These are phyloP conservation scores for Mycena haematopus DNA, from an alignment of 768 basidiomycete species.

Conservation along the genomic window DNA sequence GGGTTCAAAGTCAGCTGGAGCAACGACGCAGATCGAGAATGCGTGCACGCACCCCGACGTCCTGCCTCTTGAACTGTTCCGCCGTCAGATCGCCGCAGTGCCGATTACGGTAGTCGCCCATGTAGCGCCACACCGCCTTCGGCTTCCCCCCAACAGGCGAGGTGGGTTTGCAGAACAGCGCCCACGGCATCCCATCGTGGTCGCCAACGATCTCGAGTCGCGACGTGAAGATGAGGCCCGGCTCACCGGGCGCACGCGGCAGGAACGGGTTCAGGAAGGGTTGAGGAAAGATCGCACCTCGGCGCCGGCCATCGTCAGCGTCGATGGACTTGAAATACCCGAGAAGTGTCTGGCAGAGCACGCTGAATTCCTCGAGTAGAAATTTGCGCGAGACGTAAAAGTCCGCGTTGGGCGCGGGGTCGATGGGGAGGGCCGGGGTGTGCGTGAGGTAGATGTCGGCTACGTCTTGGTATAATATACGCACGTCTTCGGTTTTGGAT, in stretches of 20 bases:
- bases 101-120: conserved; percentile 35
- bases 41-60: conserved; percentile 1
- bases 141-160: neutral
- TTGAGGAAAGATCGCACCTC: conserved; percentile 33
- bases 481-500: neutral
- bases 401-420: neutral
- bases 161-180: conserved; percentile 28
- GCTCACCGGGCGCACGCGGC: conserved; percentile 34
- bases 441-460: conserved; percentile 1
- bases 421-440: neutral
- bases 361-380: neutral
- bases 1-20: neutral
- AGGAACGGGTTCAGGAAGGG: conserved; percentile 36
- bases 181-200: conserved; percentile 28
- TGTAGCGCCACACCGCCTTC: conserved; percentile 33
- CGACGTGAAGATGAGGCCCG: conserved; percentile 38
- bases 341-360: neutral
- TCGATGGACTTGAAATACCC: neutral
- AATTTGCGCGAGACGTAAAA: conserved; percentile 18
- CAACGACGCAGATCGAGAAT: neutral
- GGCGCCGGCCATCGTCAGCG: neutral
- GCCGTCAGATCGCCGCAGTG: conserved; percentile 32
- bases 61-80: conserved; percentile 29
- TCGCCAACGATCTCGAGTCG: conserved; percentile 35
- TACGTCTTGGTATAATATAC: neutral